A percentile compares a stretch with the other conserved stretches of the same genome.
phyloP scores from a whole-genome alignment of 2,329 filamentous ascomycete species.

The Colletotrichum sp. region DNA sequence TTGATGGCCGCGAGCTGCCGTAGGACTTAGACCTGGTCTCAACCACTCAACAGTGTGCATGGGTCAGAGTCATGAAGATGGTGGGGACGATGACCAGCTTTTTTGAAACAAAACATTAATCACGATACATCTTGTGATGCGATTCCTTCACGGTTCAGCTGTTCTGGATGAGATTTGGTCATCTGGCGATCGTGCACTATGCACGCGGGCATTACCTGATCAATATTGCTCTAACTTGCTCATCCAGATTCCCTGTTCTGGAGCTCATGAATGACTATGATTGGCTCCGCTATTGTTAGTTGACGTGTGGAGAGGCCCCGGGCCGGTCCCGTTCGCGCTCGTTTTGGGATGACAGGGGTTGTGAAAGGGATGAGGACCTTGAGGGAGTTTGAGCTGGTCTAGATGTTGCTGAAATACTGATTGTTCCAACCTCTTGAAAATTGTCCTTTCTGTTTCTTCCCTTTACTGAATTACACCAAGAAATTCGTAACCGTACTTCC shows the following conservation, averaged over 20 bases:
- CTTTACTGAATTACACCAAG: background rate
- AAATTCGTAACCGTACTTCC: background rate
- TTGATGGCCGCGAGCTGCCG: conserved; percentile 1
- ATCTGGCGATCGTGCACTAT: background rate
- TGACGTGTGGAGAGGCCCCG: background rate
- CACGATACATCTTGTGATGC: background rate
- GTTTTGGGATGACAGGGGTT: conserved; percentile 18
- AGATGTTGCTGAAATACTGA: background rate
- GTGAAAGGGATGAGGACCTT: conserved; percentile 7
- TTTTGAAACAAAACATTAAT: background rate
- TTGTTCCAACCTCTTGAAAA: background rate
- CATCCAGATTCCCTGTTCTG: conserved; percentile 29
- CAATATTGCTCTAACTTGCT: conserved; percentile 40
- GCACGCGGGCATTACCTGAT: conserved; percentile 19
- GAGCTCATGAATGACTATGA: conserved; percentile 26
- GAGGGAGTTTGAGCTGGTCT: conserved; percentile 11
- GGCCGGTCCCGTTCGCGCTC: conserved; percentile 10
- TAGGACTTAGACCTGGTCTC: background rate
- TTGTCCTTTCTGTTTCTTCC: background rate
- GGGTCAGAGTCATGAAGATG: background rate
- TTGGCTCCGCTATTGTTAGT: conserved; percentile 26
- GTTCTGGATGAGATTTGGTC: background rate
- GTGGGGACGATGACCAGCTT: background rate
- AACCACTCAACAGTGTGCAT: background rate
- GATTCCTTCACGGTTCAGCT: background rate